phyloP scores from a whole-genome alignment of 2,329 filamentous ascomycete genomes.

The Monosporascus sp. region DNA sequence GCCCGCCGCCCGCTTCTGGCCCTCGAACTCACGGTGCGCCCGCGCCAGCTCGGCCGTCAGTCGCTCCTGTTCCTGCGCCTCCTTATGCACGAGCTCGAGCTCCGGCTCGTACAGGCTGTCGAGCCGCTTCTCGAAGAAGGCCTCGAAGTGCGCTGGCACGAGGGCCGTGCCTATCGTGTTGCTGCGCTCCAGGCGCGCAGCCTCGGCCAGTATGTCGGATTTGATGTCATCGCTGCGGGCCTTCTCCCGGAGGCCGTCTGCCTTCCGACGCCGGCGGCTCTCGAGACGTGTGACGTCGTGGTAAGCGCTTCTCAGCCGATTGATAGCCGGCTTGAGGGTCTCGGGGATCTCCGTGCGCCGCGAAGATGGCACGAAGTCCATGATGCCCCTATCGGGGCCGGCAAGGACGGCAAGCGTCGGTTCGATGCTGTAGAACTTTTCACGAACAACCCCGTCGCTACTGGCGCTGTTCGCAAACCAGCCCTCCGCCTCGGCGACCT shows the following conservation, averaged over 20 bases:
- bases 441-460: slow-evolving; percentile 59
- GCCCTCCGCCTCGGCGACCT: slow-evolving; percentile 73
- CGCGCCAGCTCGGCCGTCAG: slow-evolving; percentile 64
- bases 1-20: slow-evolving; percentile 60
- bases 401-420: slow-evolving; percentile 69
- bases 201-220: slow-evolving; percentile 74
- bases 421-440: slow-evolving; percentile 74
- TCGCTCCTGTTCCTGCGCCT: slow-evolving; percentile 70
- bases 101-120: slow-evolving; percentile 73
- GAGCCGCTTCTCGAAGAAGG: slow-evolving; percentile 79
- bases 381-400: slow-evolving; percentile 72
- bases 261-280: slow-evolving; percentile 70
- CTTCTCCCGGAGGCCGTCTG: slow-evolving; percentile 73
- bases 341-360: slow-evolving; percentile 74
- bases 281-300: slow-evolving; percentile 85
- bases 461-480: slow-evolving; percentile 67
- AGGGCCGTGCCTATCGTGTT: slow-evolving; percentile 75
- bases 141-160: slow-evolving; percentile 84
- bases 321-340: slow-evolving; percentile 72
- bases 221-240: slow-evolving; percentile 85
- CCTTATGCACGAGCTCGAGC: slow-evolving; percentile 62
- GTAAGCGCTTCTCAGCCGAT: slow-evolving; percentile 69
- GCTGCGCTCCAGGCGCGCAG: slow-evolving; percentile 76
- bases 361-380: slow-evolving; percentile 86
- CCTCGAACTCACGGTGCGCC: slow-evolving; percentile 73